Percentiles rank a stretch among this genome's conserved stretches.
Evolutionary conservation across 2,329 filamentous ascomycete genomes (phyloP).

Genomic region (Arthrinium puccinioides): DNA sequence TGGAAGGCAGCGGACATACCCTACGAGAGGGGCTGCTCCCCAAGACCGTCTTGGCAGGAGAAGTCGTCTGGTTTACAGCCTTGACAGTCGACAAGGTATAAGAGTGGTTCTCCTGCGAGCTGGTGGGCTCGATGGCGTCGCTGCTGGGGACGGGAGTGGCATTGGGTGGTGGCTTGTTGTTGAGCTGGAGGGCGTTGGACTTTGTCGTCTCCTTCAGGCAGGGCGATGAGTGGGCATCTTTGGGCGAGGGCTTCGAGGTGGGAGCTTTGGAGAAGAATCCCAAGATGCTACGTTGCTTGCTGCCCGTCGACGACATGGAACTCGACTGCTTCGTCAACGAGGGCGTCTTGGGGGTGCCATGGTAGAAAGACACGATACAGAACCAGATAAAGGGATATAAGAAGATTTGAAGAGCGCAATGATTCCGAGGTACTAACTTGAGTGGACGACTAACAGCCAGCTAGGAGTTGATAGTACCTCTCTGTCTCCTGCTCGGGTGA

Average conservation of each 20-base stretch:
- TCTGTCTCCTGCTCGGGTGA: no score
- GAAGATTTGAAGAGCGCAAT: no score
- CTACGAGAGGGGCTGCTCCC: conserved; percentile 74
- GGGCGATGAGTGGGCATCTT: conserved; percentile 18
- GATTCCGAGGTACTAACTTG: no score
- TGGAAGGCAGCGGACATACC: conserved; percentile 38
- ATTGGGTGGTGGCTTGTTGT: conserved; percentile 31
- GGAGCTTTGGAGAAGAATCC: conserved; percentile 69
- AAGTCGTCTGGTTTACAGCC: conserved; percentile 29
- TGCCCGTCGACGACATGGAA: conserved; percentile 36
- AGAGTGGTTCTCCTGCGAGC: conserved; percentile 58
- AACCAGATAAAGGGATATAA: no score
- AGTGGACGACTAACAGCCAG: no score
- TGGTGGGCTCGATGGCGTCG: conserved; percentile 60
- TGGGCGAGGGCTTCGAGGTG: conserved; percentile 9
- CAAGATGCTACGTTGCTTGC: conserved; percentile 65
- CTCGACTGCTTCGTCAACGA: conserved; percentile 36
- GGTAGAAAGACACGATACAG: no score
- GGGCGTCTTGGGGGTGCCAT: conserved; percentile 29
- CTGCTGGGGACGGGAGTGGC: conserved; percentile 76
- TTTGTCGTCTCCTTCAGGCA: conserved; percentile 10
- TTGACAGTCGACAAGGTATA: conserved; percentile 36
- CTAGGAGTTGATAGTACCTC: no score
- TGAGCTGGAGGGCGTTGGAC: conserved; percentile 21
- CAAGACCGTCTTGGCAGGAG: conserved; percentile 31